phyloP scores from a whole-genome alignment of 2,329 filamentous ascomycete genomes.

The Sclerotinia nivalis region DNA sequence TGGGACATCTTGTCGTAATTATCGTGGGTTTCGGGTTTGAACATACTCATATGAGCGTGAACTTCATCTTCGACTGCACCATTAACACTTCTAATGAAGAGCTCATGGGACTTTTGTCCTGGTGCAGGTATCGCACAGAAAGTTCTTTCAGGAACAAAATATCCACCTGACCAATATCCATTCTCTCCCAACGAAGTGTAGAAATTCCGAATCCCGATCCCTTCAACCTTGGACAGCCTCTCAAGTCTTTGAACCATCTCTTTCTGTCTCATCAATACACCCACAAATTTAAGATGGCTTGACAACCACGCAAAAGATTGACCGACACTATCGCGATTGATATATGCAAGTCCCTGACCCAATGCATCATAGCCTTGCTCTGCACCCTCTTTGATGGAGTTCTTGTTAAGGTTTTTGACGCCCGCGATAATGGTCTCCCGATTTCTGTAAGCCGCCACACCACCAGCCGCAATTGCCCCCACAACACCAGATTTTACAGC shows the following conservation, averaged over 20 bases:
- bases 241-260: slow-evolving; percentile 70
- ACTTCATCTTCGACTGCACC: slow-evolving; percentile 35
- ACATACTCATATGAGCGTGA: slow-evolving; percentile 38
- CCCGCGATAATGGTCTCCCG: slow-evolving; percentile 63
- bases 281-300: slow-evolving; percentile 83
- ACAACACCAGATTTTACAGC: slow-evolving; percentile 81
- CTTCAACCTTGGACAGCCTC: slow-evolving; percentile 59
- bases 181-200: slow-evolving; percentile 76
- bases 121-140: slow-evolving; percentile 70
- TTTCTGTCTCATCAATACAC: slow-evolving; percentile 71
- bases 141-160: slow-evolving; percentile 67
- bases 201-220: slow-evolving; percentile 71
- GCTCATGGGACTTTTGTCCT: slow-evolving; percentile 22
- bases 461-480: slow-evolving; percentile 76
- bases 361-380: slow-evolving; percentile 42
- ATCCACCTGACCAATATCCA: slow-evolving; percentile 61
- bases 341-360: slow-evolving; percentile 54
- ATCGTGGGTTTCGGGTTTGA: slow-evolving; percentile 32
- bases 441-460: slow-evolving; percentile 78
- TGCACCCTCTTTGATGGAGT: slow-evolving; percentile 45
- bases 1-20: slow-evolving; percentile 32
- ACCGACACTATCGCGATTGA: slow-evolving; percentile 60
- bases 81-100: slow-evolving; percentile 33
- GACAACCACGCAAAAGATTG: slow-evolving; percentile 76
- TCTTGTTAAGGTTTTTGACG: slow-evolving; percentile 45